Conservation (phyloP, 768 basidiomycete species). For the Agaricus subrufescens region DNA sequence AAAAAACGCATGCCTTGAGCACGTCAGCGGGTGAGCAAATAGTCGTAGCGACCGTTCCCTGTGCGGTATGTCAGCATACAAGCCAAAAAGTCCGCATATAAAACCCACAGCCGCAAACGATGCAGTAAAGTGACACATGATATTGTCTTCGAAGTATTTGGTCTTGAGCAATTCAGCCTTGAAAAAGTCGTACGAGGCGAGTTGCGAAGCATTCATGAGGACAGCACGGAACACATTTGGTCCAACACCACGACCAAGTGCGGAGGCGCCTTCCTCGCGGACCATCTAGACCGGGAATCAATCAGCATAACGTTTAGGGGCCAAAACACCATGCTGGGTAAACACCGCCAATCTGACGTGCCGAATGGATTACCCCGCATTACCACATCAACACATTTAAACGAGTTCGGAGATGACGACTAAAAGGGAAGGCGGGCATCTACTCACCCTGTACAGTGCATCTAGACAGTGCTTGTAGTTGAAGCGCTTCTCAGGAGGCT, state of each 20-base stretch:
- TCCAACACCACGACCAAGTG: constrained; percentile 69
- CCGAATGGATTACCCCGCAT: constrained; percentile 10
- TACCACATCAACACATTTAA: constrained; percentile 4
- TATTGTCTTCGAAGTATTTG: constrained; percentile 75
- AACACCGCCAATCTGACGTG: background rate
- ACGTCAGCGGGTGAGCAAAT: constrained; percentile 89
- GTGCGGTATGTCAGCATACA: background rate
- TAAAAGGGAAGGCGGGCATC: background rate
- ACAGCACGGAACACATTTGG: constrained; percentile 86
- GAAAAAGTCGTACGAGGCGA: constrained; percentile 94
- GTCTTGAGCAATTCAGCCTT: constrained; percentile 77
- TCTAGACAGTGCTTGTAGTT: constrained; percentile 90
- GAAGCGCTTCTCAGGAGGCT: constrained; percentile 81
- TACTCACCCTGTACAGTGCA: constrained; percentile 75
- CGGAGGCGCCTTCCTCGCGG: constrained; percentile 76
- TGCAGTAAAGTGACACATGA: constrained; percentile 77
- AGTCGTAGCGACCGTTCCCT: constrained; percentile 88
- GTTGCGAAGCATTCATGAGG: constrained; percentile 89
- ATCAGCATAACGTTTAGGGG: background rate
- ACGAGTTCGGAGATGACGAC: background rate
- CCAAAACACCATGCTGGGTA: constrained; percentile 1
- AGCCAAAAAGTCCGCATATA: background rate
- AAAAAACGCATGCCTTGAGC: constrained; percentile 49
- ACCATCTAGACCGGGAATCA: constrained; percentile 58
- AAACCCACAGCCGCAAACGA: constrained; percentile 75